Evolutionary conservation across 148 eudicot genomes (phyloP), one percentile per base, ranked within the genome.

Genomic region (Simmondsia chinensis): DNA sequence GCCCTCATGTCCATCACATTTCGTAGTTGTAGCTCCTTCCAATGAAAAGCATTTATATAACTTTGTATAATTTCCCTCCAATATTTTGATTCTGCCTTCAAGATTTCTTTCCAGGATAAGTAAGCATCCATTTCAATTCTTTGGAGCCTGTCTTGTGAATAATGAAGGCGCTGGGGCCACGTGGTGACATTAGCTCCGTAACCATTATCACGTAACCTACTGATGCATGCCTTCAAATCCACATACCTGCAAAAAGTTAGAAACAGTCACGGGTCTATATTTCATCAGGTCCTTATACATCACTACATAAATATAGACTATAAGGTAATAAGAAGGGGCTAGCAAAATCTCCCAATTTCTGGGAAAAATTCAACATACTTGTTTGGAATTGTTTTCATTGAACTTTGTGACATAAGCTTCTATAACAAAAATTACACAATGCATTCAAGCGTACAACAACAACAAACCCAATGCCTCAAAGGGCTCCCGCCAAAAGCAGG

Each of bases 1-100:
- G 94, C 78, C 57, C 75, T 75, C 94, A 83, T 83, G 73, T 83
- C 94, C 87, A 83, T 67, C 39, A 75, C 78, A 48, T 83, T 79
- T 11, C 78, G 64, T 30, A 66, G 15, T 52, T 57, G 65, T 20
- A 61, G 14, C 9, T 50, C 59, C 32, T 72, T 75, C 75, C 74
- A 65, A 32, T 33, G 78, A 32, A 66, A 79, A 39, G 53, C 76
- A 36, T 15, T 21, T 2, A 79, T 33, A 52, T 76, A 84, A 40
- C 82, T 66, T 3, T 27, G 15, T 40, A 80, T 67, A 30, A 71
- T 80, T 20, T 71, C 88, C 24, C 67, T 59, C 79, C 77, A 66
- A 45, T 68, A 84, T 33, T 68, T 84, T 8, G 77, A 80, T 54
- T 84, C 84, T 21, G 94, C 84, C 46, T 19, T 71, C 34, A 60